Evolutionary conservation across 306 rosid species (phyloP).

Genomic region (Mimosa bimucronata): DNA sequence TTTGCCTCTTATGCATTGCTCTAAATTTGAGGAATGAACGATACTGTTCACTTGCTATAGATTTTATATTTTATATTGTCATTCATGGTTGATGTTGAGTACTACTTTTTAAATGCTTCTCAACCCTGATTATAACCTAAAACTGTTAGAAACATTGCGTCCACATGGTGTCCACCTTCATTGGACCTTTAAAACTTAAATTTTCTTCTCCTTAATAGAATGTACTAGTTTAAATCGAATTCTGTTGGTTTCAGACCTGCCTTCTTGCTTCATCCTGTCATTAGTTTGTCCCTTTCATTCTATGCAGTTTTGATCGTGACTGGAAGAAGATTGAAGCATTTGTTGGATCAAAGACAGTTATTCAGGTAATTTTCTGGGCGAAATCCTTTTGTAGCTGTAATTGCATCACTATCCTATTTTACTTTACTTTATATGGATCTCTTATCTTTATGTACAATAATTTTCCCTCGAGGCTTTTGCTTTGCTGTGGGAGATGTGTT

Average conservation of each 20-base stretch:
- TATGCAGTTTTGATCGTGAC: conserved; percentile 90
- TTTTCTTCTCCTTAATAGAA: not conserved
- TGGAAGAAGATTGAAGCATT: conserved; percentile 99
- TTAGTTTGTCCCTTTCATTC: conserved; percentile 22
- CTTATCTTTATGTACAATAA: conserved; percentile 1
- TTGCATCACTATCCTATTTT: not conserved
- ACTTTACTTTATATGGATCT: not conserved
- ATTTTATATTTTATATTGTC: not conserved
- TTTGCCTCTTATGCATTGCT: not conserved
- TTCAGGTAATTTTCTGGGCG: conserved; percentile 66
- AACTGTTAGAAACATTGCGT: conserved; percentile 19
- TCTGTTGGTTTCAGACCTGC: not conserved
- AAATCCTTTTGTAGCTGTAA: not conserved
- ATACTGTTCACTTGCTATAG: not conserved
- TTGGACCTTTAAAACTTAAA: not conserved
- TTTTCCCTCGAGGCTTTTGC: not conserved
- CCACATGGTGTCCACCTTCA: conserved; percentile 8
- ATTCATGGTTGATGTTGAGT: not conserved
- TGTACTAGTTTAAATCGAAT: conserved; percentile 22
- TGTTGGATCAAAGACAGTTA: conserved; percentile 92
- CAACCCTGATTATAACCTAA: conserved; percentile 9
- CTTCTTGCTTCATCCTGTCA: conserved; percentile 28
- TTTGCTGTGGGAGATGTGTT: not conserved
- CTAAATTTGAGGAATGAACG: not conserved
- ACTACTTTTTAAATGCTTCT: not conserved